phyloP scores from a whole-genome alignment of 495 filamentous ascomycete genomes.

The Saxispiralis lemnorum region DNA sequence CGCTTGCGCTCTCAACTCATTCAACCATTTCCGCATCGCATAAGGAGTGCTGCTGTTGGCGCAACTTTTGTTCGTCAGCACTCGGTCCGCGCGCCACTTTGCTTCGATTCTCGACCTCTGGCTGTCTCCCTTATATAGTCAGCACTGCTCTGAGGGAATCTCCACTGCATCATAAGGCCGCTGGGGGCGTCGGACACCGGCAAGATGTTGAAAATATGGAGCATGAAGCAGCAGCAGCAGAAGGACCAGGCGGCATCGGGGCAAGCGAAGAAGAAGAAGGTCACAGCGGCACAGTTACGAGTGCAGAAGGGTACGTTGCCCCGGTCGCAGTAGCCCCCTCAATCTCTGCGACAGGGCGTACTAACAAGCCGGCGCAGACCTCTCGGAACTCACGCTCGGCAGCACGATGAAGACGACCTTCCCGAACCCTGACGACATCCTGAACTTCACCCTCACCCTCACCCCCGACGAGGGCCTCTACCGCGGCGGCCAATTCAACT shows the following conservation, averaged over 20 bases:
- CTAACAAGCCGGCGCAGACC: conserved; percentile 37
- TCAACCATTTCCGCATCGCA: no score
- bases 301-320: conserved; percentile 68
- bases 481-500: conserved; percentile 72
- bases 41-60: no score
- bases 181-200: conserved; percentile 5
- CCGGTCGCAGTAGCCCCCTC: no score
- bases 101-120: no score
- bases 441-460: conserved; percentile 87
- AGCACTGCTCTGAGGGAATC: background rate
- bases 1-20: no score
- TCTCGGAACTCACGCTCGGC: conserved; percentile 77
- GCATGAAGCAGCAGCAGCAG: conserved; percentile 92
- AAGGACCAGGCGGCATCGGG: conserved; percentile 53
- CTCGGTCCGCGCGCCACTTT: no score
- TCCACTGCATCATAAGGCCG: background rate
- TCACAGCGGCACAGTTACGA: conserved; percentile 85
- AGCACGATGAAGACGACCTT: conserved; percentile 85
- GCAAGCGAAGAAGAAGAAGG: conserved; percentile 79
- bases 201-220: conserved; percentile 99
- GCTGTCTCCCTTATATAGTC: no score
- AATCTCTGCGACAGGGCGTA: background rate
- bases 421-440: conserved; percentile 86
- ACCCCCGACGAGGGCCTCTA: conserved; percentile 98
- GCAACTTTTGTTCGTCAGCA: no score